Percentiles rank a stretch among this genome's conserved stretches.
Evolutionary conservation across 2,329 filamentous ascomycete genomes (phyloP).

Genomic region (Trichoderma arundinaceum): DNA sequence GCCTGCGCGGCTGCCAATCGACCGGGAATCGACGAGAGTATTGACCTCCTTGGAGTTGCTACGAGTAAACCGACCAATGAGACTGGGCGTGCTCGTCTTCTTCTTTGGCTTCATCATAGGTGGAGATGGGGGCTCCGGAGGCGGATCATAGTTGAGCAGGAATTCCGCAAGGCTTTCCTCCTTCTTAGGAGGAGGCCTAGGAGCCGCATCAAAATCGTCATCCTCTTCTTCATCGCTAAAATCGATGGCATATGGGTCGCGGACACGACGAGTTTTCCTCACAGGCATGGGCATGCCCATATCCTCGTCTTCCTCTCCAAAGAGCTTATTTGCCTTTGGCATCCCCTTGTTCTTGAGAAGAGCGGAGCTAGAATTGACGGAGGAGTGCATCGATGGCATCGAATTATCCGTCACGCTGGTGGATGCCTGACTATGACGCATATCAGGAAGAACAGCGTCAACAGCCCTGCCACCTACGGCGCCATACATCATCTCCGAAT

Average conservation of each 20-base stretch:
- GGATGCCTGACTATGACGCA: constrained; percentile 63
- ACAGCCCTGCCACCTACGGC: constrained; percentile 61
- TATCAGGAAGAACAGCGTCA: constrained; percentile 62
- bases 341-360: constrained; percentile 58
- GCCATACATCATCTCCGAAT: constrained; percentile 75
- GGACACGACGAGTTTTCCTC: constrained; percentile 77
- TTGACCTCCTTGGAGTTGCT: constrained; percentile 39
- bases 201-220: constrained; percentile 53
- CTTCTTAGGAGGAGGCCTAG: constrained; percentile 50
- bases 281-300: constrained; percentile 56
- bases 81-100: constrained; percentile 67
- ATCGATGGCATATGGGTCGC: constrained; percentile 94
- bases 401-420: constrained; percentile 64
- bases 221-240: constrained; percentile 72
- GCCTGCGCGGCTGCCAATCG: constrained; percentile 49
- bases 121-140: constrained; percentile 54
- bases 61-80: constrained; percentile 64
- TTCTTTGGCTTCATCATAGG: constrained; percentile 52
- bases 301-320: constrained; percentile 56
- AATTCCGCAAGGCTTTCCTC: constrained; percentile 78
- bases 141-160: constrained; percentile 71
- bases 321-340: constrained; percentile 43
- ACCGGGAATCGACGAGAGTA: constrained; percentile 42
- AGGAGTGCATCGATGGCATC: constrained; percentile 63
- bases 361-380: constrained; percentile 76